A percentile compares a stretch with the other conserved stretches of the same genome.
phyloP scores from a whole-genome alignment of 352 stramenopile genomes.

The Achlya hypogyna region DNA sequence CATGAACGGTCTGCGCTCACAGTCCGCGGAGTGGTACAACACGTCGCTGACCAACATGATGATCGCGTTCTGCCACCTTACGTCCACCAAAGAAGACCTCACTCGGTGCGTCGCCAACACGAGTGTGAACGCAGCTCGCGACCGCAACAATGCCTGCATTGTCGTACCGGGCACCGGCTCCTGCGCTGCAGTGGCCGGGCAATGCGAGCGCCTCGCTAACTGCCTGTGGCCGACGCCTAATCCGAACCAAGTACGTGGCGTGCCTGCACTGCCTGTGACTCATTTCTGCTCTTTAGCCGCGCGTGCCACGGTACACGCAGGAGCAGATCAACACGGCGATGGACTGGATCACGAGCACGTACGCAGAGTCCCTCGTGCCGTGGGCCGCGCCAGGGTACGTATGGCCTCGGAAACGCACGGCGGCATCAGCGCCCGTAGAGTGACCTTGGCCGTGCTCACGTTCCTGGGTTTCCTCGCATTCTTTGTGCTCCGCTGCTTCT shows the following conservation, averaged over 20 bases:
- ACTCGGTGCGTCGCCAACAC: conserved; percentile 46
- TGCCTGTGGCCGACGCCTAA: conserved; percentile 70
- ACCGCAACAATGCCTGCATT: conserved; percentile 42
- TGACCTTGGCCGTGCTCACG: conserved; percentile 61
- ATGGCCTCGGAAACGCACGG: neutral
- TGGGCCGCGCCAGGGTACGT: conserved; percentile 48
- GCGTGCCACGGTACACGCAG: conserved; percentile 46
- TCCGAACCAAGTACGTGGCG: neutral
- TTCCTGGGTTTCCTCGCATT: conserved; percentile 47
- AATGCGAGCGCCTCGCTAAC: conserved; percentile 66
- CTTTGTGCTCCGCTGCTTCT: conserved; percentile 59
- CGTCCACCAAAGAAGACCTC: conserved; percentile 32
- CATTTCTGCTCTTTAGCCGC: conserved; percentile 28
- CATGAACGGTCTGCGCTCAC: conserved; percentile 65
- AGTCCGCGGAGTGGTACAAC: conserved; percentile 57
- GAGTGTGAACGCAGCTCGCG: conserved; percentile 38
- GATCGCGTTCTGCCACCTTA: conserved; percentile 64
- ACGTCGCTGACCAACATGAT: conserved; percentile 50
- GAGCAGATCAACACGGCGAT: conserved; percentile 41
- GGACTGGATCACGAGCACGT: conserved; percentile 58
- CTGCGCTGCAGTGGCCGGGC: conserved; percentile 39
- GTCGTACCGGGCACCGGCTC: conserved; percentile 35
- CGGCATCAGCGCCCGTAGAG: conserved; percentile 14
- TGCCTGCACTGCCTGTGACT: neutral
- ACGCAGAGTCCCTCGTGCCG: conserved; percentile 52